These are phyloP conservation scores for Podaxis sp. DNA, from an alignment of 768 basidiomycete species.

Conservation along the genomic window DNA sequence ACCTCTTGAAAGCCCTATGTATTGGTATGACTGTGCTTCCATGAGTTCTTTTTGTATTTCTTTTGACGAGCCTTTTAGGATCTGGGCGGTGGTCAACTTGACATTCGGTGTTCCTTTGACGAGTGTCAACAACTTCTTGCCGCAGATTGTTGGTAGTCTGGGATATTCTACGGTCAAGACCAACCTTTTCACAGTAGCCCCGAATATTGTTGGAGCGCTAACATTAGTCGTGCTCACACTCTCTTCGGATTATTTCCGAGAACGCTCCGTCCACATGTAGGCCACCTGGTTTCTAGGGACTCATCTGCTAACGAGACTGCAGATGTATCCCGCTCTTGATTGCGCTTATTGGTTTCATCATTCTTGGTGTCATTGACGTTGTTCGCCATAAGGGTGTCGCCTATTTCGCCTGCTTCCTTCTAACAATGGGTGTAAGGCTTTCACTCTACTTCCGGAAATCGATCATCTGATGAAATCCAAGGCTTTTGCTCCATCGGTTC, in stretches of 20 bases:
- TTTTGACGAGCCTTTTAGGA: conserved; percentile 22
- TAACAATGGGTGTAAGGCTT: conserved; percentile 44
- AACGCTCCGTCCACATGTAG: conserved; percentile 48
- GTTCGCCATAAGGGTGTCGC: conserved; percentile 39
- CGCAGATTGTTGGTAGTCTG: conserved; percentile 45
- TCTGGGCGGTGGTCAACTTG: conserved; percentile 47
- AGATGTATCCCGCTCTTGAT: conserved; percentile 43
- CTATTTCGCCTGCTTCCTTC: conserved; percentile 56
- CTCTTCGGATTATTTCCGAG: conserved; percentile 52
- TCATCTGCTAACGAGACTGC: conserved; percentile 9
- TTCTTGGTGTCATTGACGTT: conserved; percentile 46
- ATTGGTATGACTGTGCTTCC: conserved; percentile 31
- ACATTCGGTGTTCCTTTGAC: conserved; percentile 49
- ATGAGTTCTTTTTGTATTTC: not conserved
- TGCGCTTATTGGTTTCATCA: conserved; percentile 40
- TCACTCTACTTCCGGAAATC: not conserved
- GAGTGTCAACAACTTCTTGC: conserved; percentile 55
- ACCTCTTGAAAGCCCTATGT: conserved; percentile 43
- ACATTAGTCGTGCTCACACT: conserved; percentile 45
- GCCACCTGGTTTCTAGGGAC: conserved; percentile 5
- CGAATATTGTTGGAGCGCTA: conserved; percentile 49
- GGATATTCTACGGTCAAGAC: conserved; percentile 50
- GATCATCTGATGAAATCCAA: conserved; percentile 1
- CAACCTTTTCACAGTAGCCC: conserved; percentile 53
- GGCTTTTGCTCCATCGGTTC: conserved; percentile 48